Conservation (phyloP, 2,329 filamentous ascomycete species). For the Aureobasidium sp. region DNA sequence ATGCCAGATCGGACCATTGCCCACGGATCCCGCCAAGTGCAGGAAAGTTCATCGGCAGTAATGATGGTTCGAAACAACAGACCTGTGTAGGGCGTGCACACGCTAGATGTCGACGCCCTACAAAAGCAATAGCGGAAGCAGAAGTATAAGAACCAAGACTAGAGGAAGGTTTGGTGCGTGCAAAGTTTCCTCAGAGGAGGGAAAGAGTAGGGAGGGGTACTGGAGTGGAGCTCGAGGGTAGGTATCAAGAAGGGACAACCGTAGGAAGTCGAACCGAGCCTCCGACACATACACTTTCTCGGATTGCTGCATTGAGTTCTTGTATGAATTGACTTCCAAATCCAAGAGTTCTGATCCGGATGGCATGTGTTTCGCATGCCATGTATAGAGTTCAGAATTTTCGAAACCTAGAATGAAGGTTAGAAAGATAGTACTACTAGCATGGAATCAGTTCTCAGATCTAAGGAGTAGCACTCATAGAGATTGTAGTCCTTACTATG, state of each 20-base stretch:
- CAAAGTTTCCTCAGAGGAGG: not conserved
- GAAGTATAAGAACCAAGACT: not conserved
- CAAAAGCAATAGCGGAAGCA: not conserved
- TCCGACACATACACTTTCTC: not conserved
- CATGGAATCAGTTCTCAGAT: not conserved
- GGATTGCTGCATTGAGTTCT: not conserved
- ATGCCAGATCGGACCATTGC: too few relatives aligned
- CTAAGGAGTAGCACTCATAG: not conserved
- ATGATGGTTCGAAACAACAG: too few relatives aligned
- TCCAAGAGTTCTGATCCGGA: not conserved
- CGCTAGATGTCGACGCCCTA: not conserved
- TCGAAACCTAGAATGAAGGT: not conserved
- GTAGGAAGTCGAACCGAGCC: not conserved
- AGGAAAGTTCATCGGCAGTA: too few relatives aligned
- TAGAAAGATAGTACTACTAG: not conserved
- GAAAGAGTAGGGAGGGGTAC: not conserved
- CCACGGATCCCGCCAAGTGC: too few relatives aligned
- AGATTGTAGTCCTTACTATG: too few relatives aligned
- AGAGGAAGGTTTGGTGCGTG: not conserved
- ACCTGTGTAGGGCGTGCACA: not conserved
- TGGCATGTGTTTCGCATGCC: not conserved
- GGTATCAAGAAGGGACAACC: not conserved
- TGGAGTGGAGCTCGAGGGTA: not conserved
- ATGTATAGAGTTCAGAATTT: not conserved
- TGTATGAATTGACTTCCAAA: not conserved